phyloP scores from a whole-genome alignment of 1,284 basidiomycete species.

The Volvariella surrecta region DNA sequence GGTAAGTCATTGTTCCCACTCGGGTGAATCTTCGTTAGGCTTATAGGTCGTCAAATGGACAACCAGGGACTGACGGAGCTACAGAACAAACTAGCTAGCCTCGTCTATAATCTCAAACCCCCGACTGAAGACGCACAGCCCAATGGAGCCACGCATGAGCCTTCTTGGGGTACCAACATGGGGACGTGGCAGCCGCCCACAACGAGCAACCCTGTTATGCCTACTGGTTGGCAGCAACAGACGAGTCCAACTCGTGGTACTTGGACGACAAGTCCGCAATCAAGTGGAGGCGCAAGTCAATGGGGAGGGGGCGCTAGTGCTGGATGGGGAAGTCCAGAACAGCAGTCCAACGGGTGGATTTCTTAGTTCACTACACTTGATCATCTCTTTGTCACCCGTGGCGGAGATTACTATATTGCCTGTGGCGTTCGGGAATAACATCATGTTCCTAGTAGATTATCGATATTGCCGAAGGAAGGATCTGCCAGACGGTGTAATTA shows the following conservation, averaged over 20 bases:
- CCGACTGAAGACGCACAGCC: constrained; percentile 42
- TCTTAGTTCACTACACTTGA: constrained; percentile 19
- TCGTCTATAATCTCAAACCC: constrained; percentile 67
- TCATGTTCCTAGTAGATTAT: not conserved
- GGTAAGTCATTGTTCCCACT: constrained; percentile 29
- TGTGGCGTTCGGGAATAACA: not conserved
- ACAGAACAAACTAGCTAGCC: constrained; percentile 73
- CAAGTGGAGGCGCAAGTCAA: constrained; percentile 16
- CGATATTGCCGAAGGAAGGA: not conserved
- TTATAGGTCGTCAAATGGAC: constrained; percentile 5
- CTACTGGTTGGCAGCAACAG: constrained; percentile 19
- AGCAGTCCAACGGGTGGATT: constrained; percentile 50
- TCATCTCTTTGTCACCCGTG: too few relatives aligned
- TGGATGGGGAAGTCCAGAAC: constrained; percentile 33
- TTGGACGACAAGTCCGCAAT: constrained; percentile 21
- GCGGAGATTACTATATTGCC: too few relatives aligned
- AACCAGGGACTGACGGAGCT: constrained; percentile 71
- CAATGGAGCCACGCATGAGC: constrained; percentile 25
- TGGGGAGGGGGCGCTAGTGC: constrained; percentile 19
- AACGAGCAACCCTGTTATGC: too few relatives aligned
- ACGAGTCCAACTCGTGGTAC: constrained; percentile 27
- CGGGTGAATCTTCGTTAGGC: not conserved
- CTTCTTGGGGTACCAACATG: constrained; percentile 22
- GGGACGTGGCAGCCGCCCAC: too few relatives aligned
- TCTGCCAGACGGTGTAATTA: not conserved